Base-by-base conservation (phyloP, 202 grass and related monocot genomes). In the Zoysia matrella region DNA sequence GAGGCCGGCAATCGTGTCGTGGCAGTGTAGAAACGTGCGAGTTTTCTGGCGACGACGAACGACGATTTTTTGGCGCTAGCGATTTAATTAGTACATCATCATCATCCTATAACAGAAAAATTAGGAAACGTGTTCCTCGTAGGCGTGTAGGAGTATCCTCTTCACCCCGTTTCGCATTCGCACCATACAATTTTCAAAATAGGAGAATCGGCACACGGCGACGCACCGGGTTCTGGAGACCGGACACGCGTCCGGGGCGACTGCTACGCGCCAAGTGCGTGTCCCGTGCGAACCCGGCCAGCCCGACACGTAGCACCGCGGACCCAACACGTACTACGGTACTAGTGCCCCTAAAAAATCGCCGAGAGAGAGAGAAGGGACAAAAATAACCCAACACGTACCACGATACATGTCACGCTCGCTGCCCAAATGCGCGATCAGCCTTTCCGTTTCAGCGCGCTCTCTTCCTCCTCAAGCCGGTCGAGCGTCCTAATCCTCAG, bases 201-300 rank as follows among this genome's bases (percentile, higher is more conserved):
- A 3, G 36, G 42, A 50, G 7, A 7, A 36, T 36, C 30, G 30
- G 0, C 30, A 14, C 39, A 4, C 12, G 36, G 11, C 45, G 46
- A 55, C 47, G 42, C 62, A 69, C 41, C 55, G n/a, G 2, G 45
- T 53, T 73, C 11, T 3, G 12, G 45, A 60, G 11, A 2, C 15
- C 1, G 5, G 42, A 57, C 88, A 74, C 79, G 74, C 79, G 88
- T 58, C 30, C 30, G 30, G 30, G 63, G 8, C 4, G n/a, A 0
- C 72, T 7, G 65, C 65, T 89, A 89, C 65, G 57, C 71, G 87
- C 82, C 87, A 60, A 18, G 71, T 1, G 82, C 82, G 77, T 82
- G 87, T 81, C 79, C 74, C 22, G 41, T 43, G 67, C 46, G 5
- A 52, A 52, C 52, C 1, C 52, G 60, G 60, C 12, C 52, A 67